These are phyloP conservation scores for Cokeromyces recurvatus DNA, from an alignment of 371 early-diverging fungal species.

Conservation along the genomic window DNA sequence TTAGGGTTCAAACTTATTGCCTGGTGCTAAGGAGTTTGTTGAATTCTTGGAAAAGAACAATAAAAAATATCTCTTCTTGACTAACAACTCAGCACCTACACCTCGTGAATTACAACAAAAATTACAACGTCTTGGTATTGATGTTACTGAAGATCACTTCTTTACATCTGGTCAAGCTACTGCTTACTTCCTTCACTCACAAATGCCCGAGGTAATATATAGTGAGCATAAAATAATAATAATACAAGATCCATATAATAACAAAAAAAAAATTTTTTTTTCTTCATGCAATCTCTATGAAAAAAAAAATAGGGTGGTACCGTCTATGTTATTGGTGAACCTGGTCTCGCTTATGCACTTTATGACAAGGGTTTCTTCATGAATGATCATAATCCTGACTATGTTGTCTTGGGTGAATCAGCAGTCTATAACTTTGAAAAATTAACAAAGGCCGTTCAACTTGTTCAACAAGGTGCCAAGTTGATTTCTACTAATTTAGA, in stretches of 20 bases:
- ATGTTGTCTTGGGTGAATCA: slow-evolving; percentile 64
- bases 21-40: slow-evolving; percentile 66
- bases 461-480: slow-evolving; percentile 56
- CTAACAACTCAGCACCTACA: slow-evolving; percentile 68
- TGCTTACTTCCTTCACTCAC: slow-evolving; percentile 57
- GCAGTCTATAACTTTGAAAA: slow-evolving; percentile 59
- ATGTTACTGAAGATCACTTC: slow-evolving; percentile 56
- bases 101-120: slow-evolving; percentile 64
- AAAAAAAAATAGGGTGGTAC: slow-evolving; percentile 47
- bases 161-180: slow-evolving; percentile 66
- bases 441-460: slow-evolving; percentile 56
- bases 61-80: slow-evolving; percentile 65
- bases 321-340: slow-evolving; percentile 61
- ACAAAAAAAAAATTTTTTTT: too few relatives aligned
- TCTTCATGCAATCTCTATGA: too few relatives aligned
- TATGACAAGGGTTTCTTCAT: slow-evolving; percentile 66
- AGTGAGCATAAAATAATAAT: background rate
- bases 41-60: slow-evolving; percentile 53
- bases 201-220: slow-evolving; percentile 49
- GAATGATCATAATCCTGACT: slow-evolving; percentile 62
- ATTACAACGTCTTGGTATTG: slow-evolving; percentile 55
- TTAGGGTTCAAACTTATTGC: slow-evolving; percentile 50
- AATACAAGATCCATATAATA: too few relatives aligned
- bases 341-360: slow-evolving; percentile 61
- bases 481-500: slow-evolving; percentile 68